Evolutionary conservation across 805 yeast species (phyloP), one percentile per base, ranked within the genome.

Genomic region (Nakazawaea wyomingensis): DNA sequence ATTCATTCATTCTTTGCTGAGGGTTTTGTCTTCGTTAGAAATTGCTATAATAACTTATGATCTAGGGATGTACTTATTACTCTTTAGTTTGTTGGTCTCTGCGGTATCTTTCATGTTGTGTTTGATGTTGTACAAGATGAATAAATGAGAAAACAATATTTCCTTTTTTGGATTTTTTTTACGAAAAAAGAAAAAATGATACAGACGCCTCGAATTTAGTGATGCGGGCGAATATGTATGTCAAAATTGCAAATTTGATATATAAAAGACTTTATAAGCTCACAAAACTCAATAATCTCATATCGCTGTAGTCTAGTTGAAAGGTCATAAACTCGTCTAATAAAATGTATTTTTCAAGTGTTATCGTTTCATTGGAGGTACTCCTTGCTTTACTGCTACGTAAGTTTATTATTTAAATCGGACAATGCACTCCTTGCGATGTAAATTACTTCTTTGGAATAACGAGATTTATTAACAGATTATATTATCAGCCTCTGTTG

Each of bases 1-100:
- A 34, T 59, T 52, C 35, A 45, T 50, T 16, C 34, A 47, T 21
- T 50, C 48, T 32, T 40, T 58, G 20, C 27, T 43, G 4, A 51
- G 46, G 5, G 37, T 55, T 34, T 51, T 52, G 1, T 20, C 39
- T 2, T 43, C 30, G 16, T 41, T 51, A 9, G 62, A 61, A 2
- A 53, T 59, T 21, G 61, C 59, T 4, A 27, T 19, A 3, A 20
- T 44, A 16, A 16, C 20, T 9, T 42, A 34, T 34, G 45, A 36
- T 13, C 24, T 31, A 26, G 45, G 45, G 18, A 16, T 42, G 11
- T 42, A 42, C 33, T 18, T 31, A 3, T 24, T 36, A 14, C 17
- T 30, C 13, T 24, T 38, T 2, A 11, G 19, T 19, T 31, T 38
- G 18, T 13, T 38, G 35, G 14, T 38, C 7, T 38, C 41, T 13